Conservation (phyloP, 441 rosid genomes). For the Erodium trifolium region DNA sequence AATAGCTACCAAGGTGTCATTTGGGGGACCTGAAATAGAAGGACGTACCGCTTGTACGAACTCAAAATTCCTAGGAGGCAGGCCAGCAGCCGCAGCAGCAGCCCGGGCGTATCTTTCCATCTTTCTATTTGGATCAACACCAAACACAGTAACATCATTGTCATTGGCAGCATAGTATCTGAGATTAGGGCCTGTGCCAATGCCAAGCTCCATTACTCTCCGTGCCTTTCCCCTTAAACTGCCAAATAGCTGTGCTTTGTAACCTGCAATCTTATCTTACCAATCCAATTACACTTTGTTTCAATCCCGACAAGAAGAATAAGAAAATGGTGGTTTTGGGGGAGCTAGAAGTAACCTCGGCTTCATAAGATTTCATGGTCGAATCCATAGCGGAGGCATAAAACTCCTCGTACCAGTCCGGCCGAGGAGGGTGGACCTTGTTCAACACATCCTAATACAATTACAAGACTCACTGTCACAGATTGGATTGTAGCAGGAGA, state of each 20-base stretch:
- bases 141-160: constrained; percentile 47
- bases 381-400: constrained; percentile 45
- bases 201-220: constrained; percentile 73
- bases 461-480: not conserved
- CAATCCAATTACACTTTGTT: not conserved
- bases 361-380: constrained; percentile 52
- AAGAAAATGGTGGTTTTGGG: constrained; percentile 7
- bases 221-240: constrained; percentile 52
- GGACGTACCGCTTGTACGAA: constrained; percentile 67
- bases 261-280: constrained; percentile 45
- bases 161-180: constrained; percentile 39
- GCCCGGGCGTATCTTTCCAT: constrained; percentile 66
- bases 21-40: not conserved
- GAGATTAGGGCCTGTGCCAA: constrained; percentile 86
- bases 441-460: constrained; percentile 35
- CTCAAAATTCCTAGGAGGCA: constrained; percentile 43
- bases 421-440: constrained; percentile 58
- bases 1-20: not conserved
- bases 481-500: not conserved
- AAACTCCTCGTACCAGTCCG: constrained; percentile 75
- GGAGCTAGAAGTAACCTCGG: constrained; percentile 37
- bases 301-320: no score
- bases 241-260: constrained; percentile 50
- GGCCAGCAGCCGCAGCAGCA: constrained; percentile 61
- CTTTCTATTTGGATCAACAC: constrained; percentile 65